These are phyloP conservation scores for Herpetomonas samuelpessoai DNA, from an alignment of 208 protist genomes.

Conservation along the genomic window DNA sequence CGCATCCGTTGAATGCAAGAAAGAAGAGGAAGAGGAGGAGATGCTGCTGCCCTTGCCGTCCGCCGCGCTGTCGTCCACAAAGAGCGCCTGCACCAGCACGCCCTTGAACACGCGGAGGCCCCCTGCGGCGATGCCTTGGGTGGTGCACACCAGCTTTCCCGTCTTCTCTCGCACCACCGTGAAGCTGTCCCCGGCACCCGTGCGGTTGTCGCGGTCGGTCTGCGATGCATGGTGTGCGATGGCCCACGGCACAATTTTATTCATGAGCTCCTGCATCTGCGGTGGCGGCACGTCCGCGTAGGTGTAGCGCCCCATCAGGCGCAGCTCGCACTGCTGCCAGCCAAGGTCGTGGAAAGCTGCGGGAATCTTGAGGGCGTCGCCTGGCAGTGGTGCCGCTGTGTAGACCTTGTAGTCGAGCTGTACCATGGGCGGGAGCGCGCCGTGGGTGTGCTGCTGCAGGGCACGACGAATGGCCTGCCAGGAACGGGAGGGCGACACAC, in stretches of 20 bases:
- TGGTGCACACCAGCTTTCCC: conserved; percentile 68
- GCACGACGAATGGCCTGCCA: conserved; percentile 53
- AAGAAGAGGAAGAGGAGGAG: too few relatives aligned
- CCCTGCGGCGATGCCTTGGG: conserved; percentile 32
- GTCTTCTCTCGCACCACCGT: conserved; percentile 53
- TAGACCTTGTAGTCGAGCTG: conserved; percentile 61
- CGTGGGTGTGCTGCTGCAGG: conserved; percentile 25
- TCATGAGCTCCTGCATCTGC: conserved; percentile 66
- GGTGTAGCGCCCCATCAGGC: conserved; percentile 22
- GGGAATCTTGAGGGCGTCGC: conserved; percentile 51
- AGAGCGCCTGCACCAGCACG: conserved; percentile 54
- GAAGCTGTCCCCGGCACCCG: conserved; percentile 1
- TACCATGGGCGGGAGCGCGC: conserved; percentile 52
- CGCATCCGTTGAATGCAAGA: too few relatives aligned
- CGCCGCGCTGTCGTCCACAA: conserved; percentile 38
- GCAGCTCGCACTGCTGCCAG: conserved; percentile 64
- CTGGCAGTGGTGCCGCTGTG: conserved; percentile 45
- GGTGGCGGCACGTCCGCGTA: conserved; percentile 35
- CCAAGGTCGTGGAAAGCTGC: conserved; percentile 59
- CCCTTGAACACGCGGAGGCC: conserved; percentile 78
- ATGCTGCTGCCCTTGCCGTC: neutral
- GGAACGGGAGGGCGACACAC: conserved; percentile 36
- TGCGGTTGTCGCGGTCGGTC: conserved; percentile 3
- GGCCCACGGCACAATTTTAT: conserved; percentile 64
- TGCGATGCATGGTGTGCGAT: conserved; percentile 4